Evolutionary conservation across 441 rosid genomes (phyloP), one percentile per base, ranked within the genome.

Genomic region (Lepidium campestre): DNA sequence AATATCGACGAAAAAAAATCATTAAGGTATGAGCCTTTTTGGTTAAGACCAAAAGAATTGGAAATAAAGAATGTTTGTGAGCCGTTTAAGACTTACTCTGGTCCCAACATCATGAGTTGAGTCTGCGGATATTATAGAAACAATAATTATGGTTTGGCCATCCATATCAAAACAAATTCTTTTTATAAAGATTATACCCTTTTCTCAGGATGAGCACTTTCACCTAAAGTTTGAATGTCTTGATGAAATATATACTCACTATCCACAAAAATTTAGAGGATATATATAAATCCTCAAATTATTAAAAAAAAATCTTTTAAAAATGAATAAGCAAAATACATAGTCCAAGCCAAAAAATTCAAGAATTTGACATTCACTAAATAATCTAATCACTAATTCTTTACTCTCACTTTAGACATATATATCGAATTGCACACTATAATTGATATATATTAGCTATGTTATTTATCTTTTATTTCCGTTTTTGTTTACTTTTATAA

Each of bases 141-240:
- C 49, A 29, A 48, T 4, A 10, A 23, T 48, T 29, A 47, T 57
- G 1, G 53, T 25, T 25, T 13, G 18, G 10, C 11, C 56, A 13
- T 15, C 9, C 0, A 22, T n/a, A 14, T 41, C 19, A 23, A 6
- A 22, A 10, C 44, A 22, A 39, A 41, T 47, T 5, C 14, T 35
- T 57, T 3, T 1, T 34, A 7, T 27, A 6, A 35, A 73, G 19
- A 62, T 32, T 73, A 40, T 25, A 87, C 96, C 91, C 87, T 82
- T 68, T 68, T 85, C 5, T 50, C 68, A 20, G 83, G 53, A 29
- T 64, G 75, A 47, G 59, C 81, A 59, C 91, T 74, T 61, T 82
- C 87, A 62, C 99, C 99, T 64, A 91, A 75, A 46, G 93, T 86
- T 70, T 83, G 97, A 78, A 89, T 89, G 20, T 96, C 97, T 76